A percentile compares a stretch with the other conserved stretches of the same genome.
Evolutionary conservation across 176 grass and related monocot species (phyloP).

Genomic region (Themeda triandra): DNA sequence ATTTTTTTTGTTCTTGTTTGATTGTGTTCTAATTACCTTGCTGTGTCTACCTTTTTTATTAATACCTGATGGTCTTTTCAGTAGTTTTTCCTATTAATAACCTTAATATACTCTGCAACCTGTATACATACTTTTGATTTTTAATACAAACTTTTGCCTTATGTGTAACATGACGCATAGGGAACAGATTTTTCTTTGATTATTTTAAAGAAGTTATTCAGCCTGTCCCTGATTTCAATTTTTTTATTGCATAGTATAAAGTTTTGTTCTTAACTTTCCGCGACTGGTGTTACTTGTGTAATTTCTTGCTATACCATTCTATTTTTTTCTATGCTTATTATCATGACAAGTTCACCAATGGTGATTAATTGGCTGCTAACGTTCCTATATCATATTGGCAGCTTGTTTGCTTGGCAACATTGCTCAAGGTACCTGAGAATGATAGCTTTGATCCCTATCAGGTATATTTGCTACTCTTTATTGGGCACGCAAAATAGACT

Average conservation of each 20-base stretch:
- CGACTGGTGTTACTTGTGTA: neutral
- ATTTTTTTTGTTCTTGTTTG: constrained; percentile 7
- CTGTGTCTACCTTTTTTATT: constrained; percentile 2
- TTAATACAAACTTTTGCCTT: neutral
- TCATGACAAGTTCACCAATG: neutral
- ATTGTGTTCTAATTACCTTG: neutral
- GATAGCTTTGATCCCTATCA: constrained; percentile 95
- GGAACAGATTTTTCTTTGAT: neutral
- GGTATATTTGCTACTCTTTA: constrained; percentile 40
- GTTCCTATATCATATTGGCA: constrained; percentile 36
- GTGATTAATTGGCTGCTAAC: constrained; percentile 22
- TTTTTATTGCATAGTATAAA: neutral
- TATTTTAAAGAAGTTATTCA: constrained; percentile 1
- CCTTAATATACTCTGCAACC: too few relatives aligned
- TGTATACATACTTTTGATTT: neutral
- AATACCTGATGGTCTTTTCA: neutral
- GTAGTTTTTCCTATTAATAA: neutral
- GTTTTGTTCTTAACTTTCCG: neutral
- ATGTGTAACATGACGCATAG: too few relatives aligned
- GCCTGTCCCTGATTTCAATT: constrained; percentile 1
- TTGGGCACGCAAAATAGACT: neutral
- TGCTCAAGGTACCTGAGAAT: constrained; percentile 96
- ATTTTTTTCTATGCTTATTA: neutral
- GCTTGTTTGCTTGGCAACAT: constrained; percentile 96
- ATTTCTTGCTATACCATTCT: neutral